These are phyloP conservation scores for Xylaria castorea DNA, from an alignment of 495 filamentous ascomycete species.

Conservation along the genomic window DNA sequence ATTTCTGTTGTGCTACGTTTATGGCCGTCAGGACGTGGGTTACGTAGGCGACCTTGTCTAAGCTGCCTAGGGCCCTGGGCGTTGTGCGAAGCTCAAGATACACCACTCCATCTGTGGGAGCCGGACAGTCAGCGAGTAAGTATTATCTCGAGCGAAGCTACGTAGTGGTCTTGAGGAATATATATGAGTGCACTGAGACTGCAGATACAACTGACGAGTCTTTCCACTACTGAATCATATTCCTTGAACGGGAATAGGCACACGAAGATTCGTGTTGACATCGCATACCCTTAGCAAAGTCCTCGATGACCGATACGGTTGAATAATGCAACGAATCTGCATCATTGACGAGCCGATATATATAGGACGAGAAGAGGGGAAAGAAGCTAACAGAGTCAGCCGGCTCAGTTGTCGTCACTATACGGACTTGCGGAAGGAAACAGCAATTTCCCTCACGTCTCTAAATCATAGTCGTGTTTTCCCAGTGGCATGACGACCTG, in stretches of 20 bases:
- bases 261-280: not conserved
- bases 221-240: no score
- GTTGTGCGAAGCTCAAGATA: constrained; percentile 87
- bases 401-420: not conserved
- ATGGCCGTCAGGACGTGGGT: constrained; percentile 67
- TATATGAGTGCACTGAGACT: not conserved
- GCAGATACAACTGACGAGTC: not conserved
- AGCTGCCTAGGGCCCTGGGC: constrained; percentile 63
- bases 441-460: constrained; percentile 65
- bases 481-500: constrained; percentile 66
- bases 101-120: constrained; percentile 63
- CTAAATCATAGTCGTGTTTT: constrained; percentile 73
- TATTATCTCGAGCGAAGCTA: not conserved
- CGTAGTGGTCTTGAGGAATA: not conserved
- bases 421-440: constrained; percentile 40
- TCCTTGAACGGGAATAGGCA: not conserved
- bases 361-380: constrained; percentile 77
- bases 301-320: constrained; percentile 70
- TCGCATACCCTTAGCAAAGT: constrained; percentile 62
- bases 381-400: constrained; percentile 62
- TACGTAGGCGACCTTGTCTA: constrained; percentile 70
- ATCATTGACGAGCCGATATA: constrained; percentile 74
- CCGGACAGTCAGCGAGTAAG: not conserved
- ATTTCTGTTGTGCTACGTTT: constrained; percentile 48
- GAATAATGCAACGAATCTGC: constrained; percentile 62